Base-by-base conservation (phyloP, 495 filamentous ascomycete species). In the Neurospora terricola region DNA sequence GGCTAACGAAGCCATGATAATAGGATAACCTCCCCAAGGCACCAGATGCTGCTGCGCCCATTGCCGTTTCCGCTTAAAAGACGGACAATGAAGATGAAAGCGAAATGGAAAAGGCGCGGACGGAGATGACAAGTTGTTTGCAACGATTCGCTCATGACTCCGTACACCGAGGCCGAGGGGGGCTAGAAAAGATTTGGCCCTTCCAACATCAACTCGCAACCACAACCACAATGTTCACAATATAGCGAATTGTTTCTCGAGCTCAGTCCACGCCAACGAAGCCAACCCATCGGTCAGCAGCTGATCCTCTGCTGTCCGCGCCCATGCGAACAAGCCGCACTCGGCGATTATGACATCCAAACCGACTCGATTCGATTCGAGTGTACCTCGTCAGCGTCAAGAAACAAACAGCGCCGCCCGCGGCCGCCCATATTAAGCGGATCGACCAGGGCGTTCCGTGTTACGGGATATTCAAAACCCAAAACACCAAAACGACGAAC, bases 11-110 rank as follows among this genome's bases (percentile, higher is more conserved):
- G n/a, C n/a, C n/a, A n/a, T n/a, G n/a, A n/a, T 12, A n/a, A n/a
- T 42, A 84, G 83, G 80, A 84, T 69, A 77, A 83, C 38, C 69
- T 81, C 21, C 80, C 80, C 11, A 77, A 79, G 71, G 72, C 69
- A 5, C 72, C 74, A 0, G 74, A 76, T 34, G 39, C 42, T 18
- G 45, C 70, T 5, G 69, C 45, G 34, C 37, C 37, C 2, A 27
- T 76, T 69, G 73, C 66, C 70, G 73, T 79, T 73, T 73, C 73
- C 38, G 79, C 77, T 42, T 78, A 68, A 70, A 70, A 30, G 30
- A 1, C 4, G 39, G 70, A 71, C 14, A 10, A 14, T 1, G 14
- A 42, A 3, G 21, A 0, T 12, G 16, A 30, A 40, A 14, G 59
- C 16, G 30, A 18, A 45, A 34, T 4, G 4, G 0, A 66, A 36